Conservation (phyloP, 1,284 basidiomycete species). For the Golubevia sp. region DNA sequence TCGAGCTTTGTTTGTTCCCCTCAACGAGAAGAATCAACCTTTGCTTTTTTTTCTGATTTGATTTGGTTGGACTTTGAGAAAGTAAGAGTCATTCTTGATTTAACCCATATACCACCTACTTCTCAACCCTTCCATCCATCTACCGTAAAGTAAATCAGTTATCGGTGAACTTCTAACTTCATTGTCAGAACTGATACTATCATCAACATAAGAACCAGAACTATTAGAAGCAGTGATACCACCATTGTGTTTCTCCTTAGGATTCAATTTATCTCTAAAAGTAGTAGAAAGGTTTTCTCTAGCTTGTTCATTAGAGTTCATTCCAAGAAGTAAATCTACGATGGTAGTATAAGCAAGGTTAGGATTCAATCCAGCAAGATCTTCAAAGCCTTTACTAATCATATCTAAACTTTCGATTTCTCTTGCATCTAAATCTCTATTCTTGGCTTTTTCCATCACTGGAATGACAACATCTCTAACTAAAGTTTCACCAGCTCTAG, state of each 20-base stretch:
- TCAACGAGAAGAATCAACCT: no score
- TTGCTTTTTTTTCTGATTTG: no score
- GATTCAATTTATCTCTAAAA: constrained; percentile 21
- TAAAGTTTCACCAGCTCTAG: constrained; percentile 24
- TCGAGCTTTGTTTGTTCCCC: no score
- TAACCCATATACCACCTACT: constrained; percentile 27
- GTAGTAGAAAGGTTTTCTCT: constrained; percentile 28
- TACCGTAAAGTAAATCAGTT: constrained; percentile 88
- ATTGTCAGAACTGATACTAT: constrained; percentile 1
- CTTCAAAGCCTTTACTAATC: constrained; percentile 83
- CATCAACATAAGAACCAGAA: background rate
- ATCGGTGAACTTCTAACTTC: constrained; percentile 70
- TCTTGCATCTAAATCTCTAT: constrained; percentile 78
- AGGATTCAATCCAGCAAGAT: constrained; percentile 79
- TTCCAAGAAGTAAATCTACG: constrained; percentile 83
- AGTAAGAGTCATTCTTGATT: no score
- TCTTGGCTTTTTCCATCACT: constrained; percentile 32
- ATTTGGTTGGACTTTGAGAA: no score
- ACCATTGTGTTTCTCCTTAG: constrained; percentile 62
- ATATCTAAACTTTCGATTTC: constrained; percentile 87
- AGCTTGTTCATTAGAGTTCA: constrained; percentile 66
- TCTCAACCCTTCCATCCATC: constrained; percentile 85
- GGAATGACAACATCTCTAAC: constrained; percentile 43
- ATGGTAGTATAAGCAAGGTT: constrained; percentile 82
- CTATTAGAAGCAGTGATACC: constrained; percentile 13